Evolutionary conservation across 495 filamentous ascomycete genomes (phyloP), one percentile per base, ranked within the genome.

Genomic region (Geoglossum glabrum): DNA sequence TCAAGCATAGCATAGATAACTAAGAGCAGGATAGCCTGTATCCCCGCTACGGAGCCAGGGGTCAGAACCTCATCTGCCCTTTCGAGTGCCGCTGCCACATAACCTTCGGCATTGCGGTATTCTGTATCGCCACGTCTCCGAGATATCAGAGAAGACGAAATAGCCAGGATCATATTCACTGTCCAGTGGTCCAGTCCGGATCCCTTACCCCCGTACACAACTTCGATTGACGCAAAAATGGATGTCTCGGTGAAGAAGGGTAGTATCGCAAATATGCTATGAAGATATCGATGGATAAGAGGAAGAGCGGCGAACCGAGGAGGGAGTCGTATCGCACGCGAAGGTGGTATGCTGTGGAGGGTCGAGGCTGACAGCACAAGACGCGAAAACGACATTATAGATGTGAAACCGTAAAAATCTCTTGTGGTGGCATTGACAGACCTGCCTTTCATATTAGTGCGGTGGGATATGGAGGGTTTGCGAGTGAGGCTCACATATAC

Each of bases 371-470:
- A 83, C 56, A 95, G 70, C 55, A 92, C 79, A 47, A 95, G 74
- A 19, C 85, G 82, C 31, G 86, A 85, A 72, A 93, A 95, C 7
- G 86, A 90, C 73, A 92, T 88, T 61, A 80, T 83, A 50, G 76
- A 79, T 26, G 85, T 81, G 55, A 90, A 89, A 9, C 87, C 86
- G 66, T 90, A 82, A 63, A 94, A 97, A 68, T 95, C 90, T 57
- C 87, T 76, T 5, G 90, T 89, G 2, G 87, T 92, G 28, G 90
- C 87, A 72, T 92, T 94, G 63, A 97, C 82, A 7, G 88, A 85
- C 57, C 87, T 93, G 59, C 0, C 50, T 23, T 9, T 33, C 17
- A 40, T 58, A 38, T 56, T 31, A 56, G 54, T 13, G 30, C 27
- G 8, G 30, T 30, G 27, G 23, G 21, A 4, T 31, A 1, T 27